A percentile compares a stretch with the other conserved stretches of the same genome.
Conservation (phyloP, 441 rosid species). For the Biscutella auriculata region DNA sequence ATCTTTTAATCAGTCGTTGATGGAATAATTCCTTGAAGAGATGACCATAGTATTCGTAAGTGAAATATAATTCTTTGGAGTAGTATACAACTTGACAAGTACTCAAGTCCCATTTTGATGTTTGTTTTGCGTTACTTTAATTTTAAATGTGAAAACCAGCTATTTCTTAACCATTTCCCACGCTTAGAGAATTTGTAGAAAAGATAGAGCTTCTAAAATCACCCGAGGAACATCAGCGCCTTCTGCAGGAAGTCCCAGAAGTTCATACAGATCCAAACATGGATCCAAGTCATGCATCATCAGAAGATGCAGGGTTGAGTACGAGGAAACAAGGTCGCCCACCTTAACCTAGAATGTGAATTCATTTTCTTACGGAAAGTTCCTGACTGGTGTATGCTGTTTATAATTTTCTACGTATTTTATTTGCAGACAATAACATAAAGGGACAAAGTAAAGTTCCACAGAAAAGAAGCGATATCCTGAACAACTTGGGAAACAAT, state of each 20-base stretch:
- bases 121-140: not conserved
- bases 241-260: conserved; percentile 51
- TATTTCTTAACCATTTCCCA: conserved; percentile 64
- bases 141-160: not conserved
- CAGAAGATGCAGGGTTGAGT: conserved; percentile 38
- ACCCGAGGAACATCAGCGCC: conserved; percentile 57
- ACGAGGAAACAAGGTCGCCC: conserved; percentile 45
- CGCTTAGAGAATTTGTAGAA: conserved; percentile 75
- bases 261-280: conserved; percentile 60
- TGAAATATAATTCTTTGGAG: not conserved
- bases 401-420: conserved; percentile 15
- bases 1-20: not conserved
- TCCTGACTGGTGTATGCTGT: conserved; percentile 11
- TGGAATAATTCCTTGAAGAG: not conserved
- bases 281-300: conserved; percentile 41
- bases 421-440: conserved; percentile 34
- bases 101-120: not conserved
- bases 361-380: not conserved
- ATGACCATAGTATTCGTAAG: conserved; percentile 1
- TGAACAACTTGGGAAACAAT: conserved; percentile 28
- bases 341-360: conserved; percentile 9
- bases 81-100: conserved; percentile 2
- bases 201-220: conserved; percentile 72
- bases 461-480: conserved; percentile 24
- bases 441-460: conserved; percentile 26